Conservation (phyloP, 306 rosid genomes). For the Vicia faba region DNA sequence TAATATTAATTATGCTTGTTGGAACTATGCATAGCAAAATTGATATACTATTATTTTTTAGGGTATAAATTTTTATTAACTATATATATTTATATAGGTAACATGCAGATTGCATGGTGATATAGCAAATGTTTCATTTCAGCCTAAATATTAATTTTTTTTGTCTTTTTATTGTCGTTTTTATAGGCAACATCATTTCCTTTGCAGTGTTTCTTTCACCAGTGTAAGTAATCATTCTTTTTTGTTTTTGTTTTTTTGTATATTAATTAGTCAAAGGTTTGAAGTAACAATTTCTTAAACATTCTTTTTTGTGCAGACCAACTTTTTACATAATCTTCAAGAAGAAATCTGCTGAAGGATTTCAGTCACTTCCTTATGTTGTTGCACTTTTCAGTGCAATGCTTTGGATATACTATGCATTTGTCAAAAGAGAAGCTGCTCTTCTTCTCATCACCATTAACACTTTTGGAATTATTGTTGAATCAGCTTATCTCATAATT, state of each 20-base stretch:
- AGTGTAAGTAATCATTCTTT: slow-evolving; percentile 54
- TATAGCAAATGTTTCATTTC: background rate
- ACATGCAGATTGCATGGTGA: slow-evolving; percentile 27
- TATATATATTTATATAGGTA: background rate
- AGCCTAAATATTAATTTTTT: background rate
- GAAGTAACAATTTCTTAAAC: background rate
- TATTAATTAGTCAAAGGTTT: background rate
- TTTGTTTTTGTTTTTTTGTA: background rate
- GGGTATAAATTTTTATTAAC: background rate
- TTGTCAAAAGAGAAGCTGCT: slow-evolving; percentile 58
- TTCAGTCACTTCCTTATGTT: slow-evolving; percentile 80
- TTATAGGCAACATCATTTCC: slow-evolving; percentile 79
- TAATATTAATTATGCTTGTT: background rate
- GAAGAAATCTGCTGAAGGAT: slow-evolving; percentile 81
- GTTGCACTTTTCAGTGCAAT: slow-evolving; percentile 82
- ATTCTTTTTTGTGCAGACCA: slow-evolving; percentile 55
- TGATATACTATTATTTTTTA: background rate
- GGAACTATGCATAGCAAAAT: background rate
- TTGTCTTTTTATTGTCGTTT: slow-evolving; percentile 24
- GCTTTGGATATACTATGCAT: slow-evolving; percentile 90
- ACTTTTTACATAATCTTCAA: slow-evolving; percentile 79
- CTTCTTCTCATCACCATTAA: slow-evolving; percentile 89
- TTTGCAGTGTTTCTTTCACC: slow-evolving; percentile 89
- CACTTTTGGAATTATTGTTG: slow-evolving; percentile 75
- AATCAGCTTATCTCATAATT: slow-evolving; percentile 54